These are phyloP conservation scores for Phytophthora multivora DNA, from an alignment of 352 stramenopile species.

Conservation along the genomic window DNA sequence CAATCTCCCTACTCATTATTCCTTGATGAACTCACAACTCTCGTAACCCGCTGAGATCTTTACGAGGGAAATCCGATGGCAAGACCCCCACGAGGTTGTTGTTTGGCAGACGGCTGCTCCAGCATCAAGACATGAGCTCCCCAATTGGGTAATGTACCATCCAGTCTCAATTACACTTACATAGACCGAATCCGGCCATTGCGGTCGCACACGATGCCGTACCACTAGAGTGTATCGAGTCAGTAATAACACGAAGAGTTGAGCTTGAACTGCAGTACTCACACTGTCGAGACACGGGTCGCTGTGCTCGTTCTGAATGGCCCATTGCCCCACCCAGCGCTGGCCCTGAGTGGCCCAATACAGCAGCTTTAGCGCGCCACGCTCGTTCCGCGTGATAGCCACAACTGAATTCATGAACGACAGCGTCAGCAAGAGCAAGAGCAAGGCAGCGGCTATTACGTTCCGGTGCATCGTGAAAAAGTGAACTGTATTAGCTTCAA, in stretches of 20 bases:
- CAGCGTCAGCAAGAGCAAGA: conserved; percentile 5
- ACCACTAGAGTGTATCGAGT: conserved; percentile 45
- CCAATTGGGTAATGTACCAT: neutral
- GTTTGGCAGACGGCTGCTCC: conserved; percentile 43
- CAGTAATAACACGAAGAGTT: too few species aligned
- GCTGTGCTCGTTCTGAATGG: conserved; percentile 69
- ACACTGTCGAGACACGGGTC: conserved; percentile 66
- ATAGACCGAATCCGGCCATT: conserved; percentile 59
- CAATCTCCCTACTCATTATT: too few species aligned
- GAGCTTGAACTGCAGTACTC: neutral
- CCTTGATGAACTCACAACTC: conserved; percentile 48
- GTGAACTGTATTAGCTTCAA: conserved; percentile 6
- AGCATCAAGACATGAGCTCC: conserved; percentile 5
- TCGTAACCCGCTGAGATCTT: conserved; percentile 49
- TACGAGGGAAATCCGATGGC: conserved; percentile 53
- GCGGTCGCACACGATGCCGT: conserved; percentile 63
- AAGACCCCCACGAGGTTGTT: conserved; percentile 75
- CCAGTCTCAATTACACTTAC: conserved; percentile 24
- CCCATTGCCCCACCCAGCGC: conserved; percentile 55
- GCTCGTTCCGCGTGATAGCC: conserved; percentile 45
- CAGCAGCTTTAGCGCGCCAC: conserved; percentile 66
- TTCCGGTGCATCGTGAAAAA: neutral
- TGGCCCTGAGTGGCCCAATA: conserved; percentile 67
- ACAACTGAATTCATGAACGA: neutral
- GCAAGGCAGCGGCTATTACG: neutral